These are phyloP conservation scores for Viola pubescens DNA, from an alignment of 441 rosid species.

Conservation along the genomic window DNA sequence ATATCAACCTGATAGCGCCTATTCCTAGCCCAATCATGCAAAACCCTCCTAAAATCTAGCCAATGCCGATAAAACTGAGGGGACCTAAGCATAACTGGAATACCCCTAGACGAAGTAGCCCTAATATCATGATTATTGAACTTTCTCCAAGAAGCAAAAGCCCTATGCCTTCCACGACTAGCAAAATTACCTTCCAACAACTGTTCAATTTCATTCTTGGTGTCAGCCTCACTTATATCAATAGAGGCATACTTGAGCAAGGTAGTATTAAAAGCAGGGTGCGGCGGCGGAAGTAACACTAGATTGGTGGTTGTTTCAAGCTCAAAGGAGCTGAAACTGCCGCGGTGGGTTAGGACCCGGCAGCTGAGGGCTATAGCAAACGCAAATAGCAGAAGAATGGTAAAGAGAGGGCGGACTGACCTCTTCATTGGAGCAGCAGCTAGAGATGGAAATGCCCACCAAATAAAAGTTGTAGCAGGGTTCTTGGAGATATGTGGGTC, in stretches of 20 bases:
- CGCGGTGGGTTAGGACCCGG: slow-evolving; percentile 40
- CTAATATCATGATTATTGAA: slow-evolving; percentile 32
- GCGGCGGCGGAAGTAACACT: slow-evolving; percentile 10
- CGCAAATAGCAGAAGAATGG: slow-evolving; percentile 44
- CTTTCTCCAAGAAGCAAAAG: slow-evolving; percentile 34
- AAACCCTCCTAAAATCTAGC: slow-evolving; percentile 56
- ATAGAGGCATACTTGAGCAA: slow-evolving; percentile 56
- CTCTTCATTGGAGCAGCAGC: slow-evolving; percentile 52
- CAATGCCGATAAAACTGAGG: slow-evolving; percentile 58
- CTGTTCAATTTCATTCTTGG: slow-evolving; percentile 51
- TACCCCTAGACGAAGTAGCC: slow-evolving; percentile 25
- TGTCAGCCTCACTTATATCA: slow-evolving; percentile 47
- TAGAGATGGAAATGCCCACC: slow-evolving; percentile 23
- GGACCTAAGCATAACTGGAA: slow-evolving; percentile 41
- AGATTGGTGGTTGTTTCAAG: slow-evolving; percentile 10
- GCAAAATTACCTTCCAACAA: slow-evolving; percentile 52
- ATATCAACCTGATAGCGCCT: slow-evolving; percentile 43
- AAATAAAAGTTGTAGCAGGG: neutral
- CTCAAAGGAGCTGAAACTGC: slow-evolving; percentile 30
- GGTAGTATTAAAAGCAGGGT: slow-evolving; percentile 48
- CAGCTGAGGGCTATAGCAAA: slow-evolving; percentile 49
- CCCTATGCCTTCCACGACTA: slow-evolving; percentile 32
- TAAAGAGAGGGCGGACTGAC: slow-evolving; percentile 58
- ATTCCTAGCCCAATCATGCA: slow-evolving; percentile 50
- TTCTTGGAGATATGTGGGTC: neutral